Conservation (phyloP, 805 yeast genomes). For the Helenozyma rhizophorensis region DNA sequence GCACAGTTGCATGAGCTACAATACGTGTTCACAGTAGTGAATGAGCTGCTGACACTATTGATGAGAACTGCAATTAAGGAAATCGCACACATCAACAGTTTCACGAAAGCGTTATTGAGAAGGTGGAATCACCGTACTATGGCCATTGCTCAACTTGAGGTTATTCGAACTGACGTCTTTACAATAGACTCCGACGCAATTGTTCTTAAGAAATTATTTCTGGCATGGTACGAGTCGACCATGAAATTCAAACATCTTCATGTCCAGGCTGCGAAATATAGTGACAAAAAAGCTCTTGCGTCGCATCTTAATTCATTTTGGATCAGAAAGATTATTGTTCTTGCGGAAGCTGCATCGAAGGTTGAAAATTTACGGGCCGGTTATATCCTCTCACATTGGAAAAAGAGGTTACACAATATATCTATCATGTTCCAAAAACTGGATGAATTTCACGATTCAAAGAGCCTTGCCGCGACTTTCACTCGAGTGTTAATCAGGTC, state of each 20-base stretch:
- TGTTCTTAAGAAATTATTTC: constrained; percentile 3
- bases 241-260: constrained; percentile 7
- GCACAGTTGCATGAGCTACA: constrained; percentile 21
- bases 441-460: too few species aligned
- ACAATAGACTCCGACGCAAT: constrained; percentile 1
- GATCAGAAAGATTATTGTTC: constrained; percentile 7
- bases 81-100: constrained; percentile 3
- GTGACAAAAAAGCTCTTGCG: constrained; percentile 9
- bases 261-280: constrained; percentile 10
- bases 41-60: constrained; percentile 19
- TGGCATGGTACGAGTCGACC: constrained; percentile 11
- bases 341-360: not conserved
- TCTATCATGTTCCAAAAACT: too few species aligned
- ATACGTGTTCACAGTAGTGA: constrained; percentile 1
- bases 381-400: too few species aligned
- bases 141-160: constrained; percentile 11
- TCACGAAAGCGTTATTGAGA: constrained; percentile 6
- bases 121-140: constrained; percentile 21
- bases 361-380: constrained; percentile 1
- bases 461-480: too few species aligned
- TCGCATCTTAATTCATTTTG: constrained; percentile 7
- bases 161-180: constrained; percentile 8
- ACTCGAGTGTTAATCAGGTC: too few species aligned
- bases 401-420: too few species aligned
- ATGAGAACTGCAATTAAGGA: constrained; percentile 27